Conservation (phyloP, 192 early-diverging fungal genomes). For the Coemansia furcata region DNA sequence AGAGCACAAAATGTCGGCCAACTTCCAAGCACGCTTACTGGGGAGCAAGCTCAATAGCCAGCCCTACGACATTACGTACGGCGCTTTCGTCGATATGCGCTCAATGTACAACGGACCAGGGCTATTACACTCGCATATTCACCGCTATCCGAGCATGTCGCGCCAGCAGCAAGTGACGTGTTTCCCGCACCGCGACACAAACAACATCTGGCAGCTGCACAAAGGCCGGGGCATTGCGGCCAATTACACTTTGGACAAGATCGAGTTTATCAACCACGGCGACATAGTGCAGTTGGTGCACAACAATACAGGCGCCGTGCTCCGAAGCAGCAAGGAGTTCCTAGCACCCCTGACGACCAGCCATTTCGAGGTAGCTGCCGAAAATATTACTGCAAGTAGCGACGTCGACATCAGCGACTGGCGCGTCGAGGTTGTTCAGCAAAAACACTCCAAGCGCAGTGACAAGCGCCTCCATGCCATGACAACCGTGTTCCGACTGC, state of each 20-base stretch:
- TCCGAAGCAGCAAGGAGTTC: slow-evolving; percentile 64
- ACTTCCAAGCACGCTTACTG: slow-evolving; percentile 80
- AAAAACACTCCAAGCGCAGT: slow-evolving; percentile 43
- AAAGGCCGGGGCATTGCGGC: slow-evolving; percentile 27
- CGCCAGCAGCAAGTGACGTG: slow-evolving; percentile 87
- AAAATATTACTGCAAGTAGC: slow-evolving; percentile 59
- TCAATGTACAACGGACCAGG: slow-evolving; percentile 34
- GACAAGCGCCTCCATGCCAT: slow-evolving; percentile 57
- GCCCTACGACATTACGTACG: slow-evolving; percentile 43
- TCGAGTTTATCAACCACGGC: slow-evolving; percentile 65
- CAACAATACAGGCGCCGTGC: slow-evolving; percentile 55
- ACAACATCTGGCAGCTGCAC: slow-evolving; percentile 67
- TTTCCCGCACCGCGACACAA: slow-evolving; percentile 72
- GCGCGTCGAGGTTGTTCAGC: slow-evolving; percentile 55
- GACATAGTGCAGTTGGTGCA: slow-evolving; percentile 80
- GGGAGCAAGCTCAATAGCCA: slow-evolving; percentile 68
- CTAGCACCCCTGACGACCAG: slow-evolving; percentile 64
- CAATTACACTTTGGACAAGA: slow-evolving; percentile 46
- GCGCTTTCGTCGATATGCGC: slow-evolving; percentile 30
- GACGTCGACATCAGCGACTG: slow-evolving; percentile 75
- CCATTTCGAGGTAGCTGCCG: slow-evolving; percentile 62
- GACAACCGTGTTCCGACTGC: slow-evolving; percentile 65
- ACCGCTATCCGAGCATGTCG: slow-evolving; percentile 62
- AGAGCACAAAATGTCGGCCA: slow-evolving; percentile 87
- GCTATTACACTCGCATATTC: slow-evolving; percentile 63